Percentiles rank a stretch among this genome's conserved stretches.
Evolutionary conservation across 208 protist species (phyloP).

Genomic region (Herpetomonas samuelpessoai): DNA sequence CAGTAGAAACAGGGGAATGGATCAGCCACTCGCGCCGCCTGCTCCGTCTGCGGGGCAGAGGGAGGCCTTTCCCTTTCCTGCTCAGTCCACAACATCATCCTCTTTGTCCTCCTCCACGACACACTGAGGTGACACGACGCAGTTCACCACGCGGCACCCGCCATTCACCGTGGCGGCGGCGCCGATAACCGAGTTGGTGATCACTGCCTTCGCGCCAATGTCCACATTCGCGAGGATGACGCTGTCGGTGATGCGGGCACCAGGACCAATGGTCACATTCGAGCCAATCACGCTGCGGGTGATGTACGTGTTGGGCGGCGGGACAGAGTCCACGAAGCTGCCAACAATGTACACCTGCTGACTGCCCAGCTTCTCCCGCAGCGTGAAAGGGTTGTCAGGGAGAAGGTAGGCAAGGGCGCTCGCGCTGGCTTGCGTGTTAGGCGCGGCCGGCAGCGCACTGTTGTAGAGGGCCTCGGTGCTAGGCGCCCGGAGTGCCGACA

Average conservation of each 20-base stretch:
- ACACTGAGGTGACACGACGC: constrained; percentile 55
- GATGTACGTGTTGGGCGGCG: constrained; percentile 51
- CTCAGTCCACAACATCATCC: constrained; percentile 39
- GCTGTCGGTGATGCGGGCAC: constrained; percentile 65
- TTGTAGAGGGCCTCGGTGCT: background rate
- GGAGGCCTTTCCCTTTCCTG: too few relatives aligned
- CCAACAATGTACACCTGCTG: constrained; percentile 52
- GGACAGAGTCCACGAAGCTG: constrained; percentile 61
- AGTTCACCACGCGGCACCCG: constrained; percentile 28
- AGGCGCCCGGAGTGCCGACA: background rate
- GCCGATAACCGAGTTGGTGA: constrained; percentile 58
- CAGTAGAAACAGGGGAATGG: too few relatives aligned
- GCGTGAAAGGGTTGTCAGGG: constrained; percentile 50
- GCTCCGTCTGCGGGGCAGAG: too few relatives aligned
- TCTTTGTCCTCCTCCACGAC: constrained; percentile 49
- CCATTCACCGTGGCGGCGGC: constrained; percentile 49
- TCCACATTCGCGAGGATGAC: constrained; percentile 71
- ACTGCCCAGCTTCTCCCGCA: constrained; percentile 28
- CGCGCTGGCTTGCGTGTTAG: background rate
- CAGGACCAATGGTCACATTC: constrained; percentile 55
- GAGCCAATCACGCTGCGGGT: constrained; percentile 75
- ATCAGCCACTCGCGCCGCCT: too few relatives aligned
- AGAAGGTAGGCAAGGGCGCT: constrained; percentile 47
- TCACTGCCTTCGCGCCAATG: constrained; percentile 47
- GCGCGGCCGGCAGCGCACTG: too few relatives aligned